Conservation (phyloP, 108 stramenopile genomes). For the Chaetoceros muelleri region DNA sequence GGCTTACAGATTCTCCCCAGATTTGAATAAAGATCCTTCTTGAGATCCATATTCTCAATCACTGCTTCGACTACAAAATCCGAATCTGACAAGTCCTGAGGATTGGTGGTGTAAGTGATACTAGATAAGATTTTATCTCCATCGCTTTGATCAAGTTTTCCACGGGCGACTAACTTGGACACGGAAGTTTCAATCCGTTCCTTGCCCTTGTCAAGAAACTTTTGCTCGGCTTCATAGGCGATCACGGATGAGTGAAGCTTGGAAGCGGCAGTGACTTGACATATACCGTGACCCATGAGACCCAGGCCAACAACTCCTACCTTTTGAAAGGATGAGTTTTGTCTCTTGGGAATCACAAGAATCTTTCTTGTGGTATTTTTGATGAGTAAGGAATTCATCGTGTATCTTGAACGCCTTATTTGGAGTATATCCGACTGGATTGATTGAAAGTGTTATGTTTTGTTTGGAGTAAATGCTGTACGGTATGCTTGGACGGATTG, state of each 20-base stretch:
- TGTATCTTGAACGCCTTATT: no score
- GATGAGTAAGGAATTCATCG: no score
- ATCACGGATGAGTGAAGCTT: conserved; percentile 75
- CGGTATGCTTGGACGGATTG: no score
- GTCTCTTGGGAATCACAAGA: not conserved
- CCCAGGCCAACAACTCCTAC: conserved; percentile 94
- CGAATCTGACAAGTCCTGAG: conserved; percentile 51
- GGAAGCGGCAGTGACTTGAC: conserved; percentile 67
- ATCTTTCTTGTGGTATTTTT: no score
- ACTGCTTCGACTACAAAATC: conserved; percentile 94
- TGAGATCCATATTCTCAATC: conserved; percentile 90
- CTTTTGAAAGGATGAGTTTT: conserved; percentile 47
- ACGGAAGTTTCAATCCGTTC: conserved; percentile 62
- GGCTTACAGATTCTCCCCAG: conserved; percentile 72
- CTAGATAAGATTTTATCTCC: conserved; percentile 43
- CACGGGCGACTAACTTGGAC: conserved; percentile 72
- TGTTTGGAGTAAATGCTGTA: no score
- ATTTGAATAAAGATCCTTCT: conserved; percentile 69
- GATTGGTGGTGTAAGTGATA: conserved; percentile 80
- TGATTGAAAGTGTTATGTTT: no score
- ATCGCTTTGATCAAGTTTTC: conserved; percentile 44
- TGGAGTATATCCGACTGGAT: no score
- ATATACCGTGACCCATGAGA: conserved; percentile 99
- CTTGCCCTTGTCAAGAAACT: conserved; percentile 59
- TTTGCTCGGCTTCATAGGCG: conserved; percentile 65